Evolutionary conservation across 805 yeast genomes (phyloP), one percentile per base, ranked within the genome.

Genomic region (Tetrapisispora fleetii): DNA sequence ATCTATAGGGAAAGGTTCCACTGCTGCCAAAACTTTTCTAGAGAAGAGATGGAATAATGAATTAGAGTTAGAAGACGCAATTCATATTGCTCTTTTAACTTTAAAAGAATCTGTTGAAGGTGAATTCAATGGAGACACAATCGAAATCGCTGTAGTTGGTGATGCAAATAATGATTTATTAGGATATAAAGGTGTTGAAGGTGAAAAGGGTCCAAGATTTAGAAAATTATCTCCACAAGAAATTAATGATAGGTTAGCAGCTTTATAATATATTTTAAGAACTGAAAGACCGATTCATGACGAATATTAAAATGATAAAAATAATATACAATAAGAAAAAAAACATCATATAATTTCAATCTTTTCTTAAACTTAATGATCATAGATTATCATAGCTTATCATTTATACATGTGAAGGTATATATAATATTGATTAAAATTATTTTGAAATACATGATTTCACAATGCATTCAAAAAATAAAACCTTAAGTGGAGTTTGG

Each of bases 31-130:
- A 73, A 91, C 98, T 1, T 93, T 93, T 60, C 71, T 93, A 63
- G 99, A 93, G 67, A 93, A 93, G 71, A 82, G 99, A 70, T 93
- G 98, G 97, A 91, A 90, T 64, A 95, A 89, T 55, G 96, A 93
- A 67, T 74, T 93, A 64, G 99, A 93, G 71, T 75, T 93, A 54
- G 99, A 93, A 70, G 99, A 93, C 66, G 99, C 98, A 45, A 87
- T 93, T 55, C 98, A 93, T 67, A 93, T 91, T 63, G 96, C 98
- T 1, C 74, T 93, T 43, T 73, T 93, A 59, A 93, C 99, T 4
- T 75, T 93, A 65, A 93, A 93, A 68, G 99, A 93, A 69, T 81
- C 95, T 24, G 91, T 93, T 46, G 99, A 93, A 67, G 99, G 99
- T 49, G 99, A 93, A 63, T 85, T 93, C 79, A 89, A 85, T 54